phyloP scores from a whole-genome alignment of 2,329 filamentous ascomycete species.

The Diaporthe australafricana region DNA sequence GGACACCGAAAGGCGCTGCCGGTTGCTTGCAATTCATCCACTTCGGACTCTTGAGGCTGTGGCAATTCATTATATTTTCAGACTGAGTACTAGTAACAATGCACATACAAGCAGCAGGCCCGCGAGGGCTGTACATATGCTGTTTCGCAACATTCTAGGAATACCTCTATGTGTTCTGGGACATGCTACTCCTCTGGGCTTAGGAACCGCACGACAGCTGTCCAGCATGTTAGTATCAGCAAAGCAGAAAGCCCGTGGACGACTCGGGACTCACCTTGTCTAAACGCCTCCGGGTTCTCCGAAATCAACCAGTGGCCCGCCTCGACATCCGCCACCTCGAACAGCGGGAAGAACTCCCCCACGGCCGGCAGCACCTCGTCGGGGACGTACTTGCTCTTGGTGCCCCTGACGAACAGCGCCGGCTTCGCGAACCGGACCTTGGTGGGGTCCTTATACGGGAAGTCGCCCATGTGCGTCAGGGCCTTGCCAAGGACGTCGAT shows the following conservation, averaged over 20 bases:
- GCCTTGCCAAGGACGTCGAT: constrained; percentile 75
- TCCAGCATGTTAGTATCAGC: constrained; percentile 14
- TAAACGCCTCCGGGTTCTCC: constrained; percentile 86
- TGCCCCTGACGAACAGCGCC: constrained; percentile 84
- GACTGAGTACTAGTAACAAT: background rate
- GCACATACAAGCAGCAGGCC: constrained; percentile 18
- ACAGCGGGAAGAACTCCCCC: constrained; percentile 84
- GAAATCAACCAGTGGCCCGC: constrained; percentile 90
- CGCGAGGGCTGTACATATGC: constrained; percentile 9
- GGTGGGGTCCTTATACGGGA: constrained; percentile 84
- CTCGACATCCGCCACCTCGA: constrained; percentile 79
- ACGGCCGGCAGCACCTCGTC: constrained; percentile 85
- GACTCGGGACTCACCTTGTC: constrained; percentile 66
- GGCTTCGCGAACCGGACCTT: constrained; percentile 77
- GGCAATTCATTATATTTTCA: background rate
- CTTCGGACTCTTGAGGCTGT: background rate
- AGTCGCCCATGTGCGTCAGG: constrained; percentile 84
- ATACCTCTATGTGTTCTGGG: background rate
- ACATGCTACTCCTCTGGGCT: constrained; percentile 45
- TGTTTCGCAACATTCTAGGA: constrained; percentile 4
- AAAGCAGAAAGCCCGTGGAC: no score
- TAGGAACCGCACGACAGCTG: constrained; percentile 50
- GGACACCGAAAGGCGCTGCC: background rate
- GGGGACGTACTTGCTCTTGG: constrained; percentile 80
- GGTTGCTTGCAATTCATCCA: background rate